phyloP scores from a whole-genome alignment of 768 basidiomycete species.

The Boletus tylopilopsis region DNA sequence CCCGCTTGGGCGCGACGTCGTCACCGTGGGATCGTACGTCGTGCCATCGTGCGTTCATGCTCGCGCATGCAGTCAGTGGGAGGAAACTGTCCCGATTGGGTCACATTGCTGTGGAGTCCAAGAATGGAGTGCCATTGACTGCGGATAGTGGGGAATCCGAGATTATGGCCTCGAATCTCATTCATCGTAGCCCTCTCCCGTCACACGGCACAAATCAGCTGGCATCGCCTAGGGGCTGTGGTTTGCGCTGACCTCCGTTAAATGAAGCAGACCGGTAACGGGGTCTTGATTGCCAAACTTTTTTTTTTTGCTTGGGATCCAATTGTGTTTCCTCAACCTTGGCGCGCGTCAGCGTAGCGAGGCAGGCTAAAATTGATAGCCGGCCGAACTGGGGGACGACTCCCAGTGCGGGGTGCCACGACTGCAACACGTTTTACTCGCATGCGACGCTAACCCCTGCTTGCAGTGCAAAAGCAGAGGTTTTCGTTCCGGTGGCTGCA shows the following conservation, averaged over 20 bases:
- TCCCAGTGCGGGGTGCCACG: slow-evolving; percentile 14
- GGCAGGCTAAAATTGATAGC: slow-evolving; percentile 6
- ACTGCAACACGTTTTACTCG: slow-evolving; percentile 6
- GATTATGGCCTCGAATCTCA: slow-evolving; percentile 14
- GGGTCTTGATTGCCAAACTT: no score
- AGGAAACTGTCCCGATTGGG: slow-evolving; percentile 2
- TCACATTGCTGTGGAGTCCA: slow-evolving; percentile 10
- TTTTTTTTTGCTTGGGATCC: neutral
- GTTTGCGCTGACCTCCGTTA: neutral
- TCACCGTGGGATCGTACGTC: slow-evolving; percentile 23
- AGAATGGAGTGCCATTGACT: slow-evolving; percentile 5
- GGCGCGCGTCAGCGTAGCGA: slow-evolving; percentile 1
- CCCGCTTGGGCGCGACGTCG: neutral
- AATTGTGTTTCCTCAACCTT: neutral
- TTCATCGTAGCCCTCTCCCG: no score
- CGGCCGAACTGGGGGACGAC: slow-evolving; percentile 14
- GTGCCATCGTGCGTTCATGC: neutral
- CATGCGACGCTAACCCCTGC: slow-evolving; percentile 14
- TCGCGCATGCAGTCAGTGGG: neutral
- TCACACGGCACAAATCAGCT: no score
- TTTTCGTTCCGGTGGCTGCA: slow-evolving; percentile 82
- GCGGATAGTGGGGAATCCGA: slow-evolving; percentile 10
- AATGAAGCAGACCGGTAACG: no score
- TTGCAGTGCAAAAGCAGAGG: slow-evolving; percentile 70
- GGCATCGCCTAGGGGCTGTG: slow-evolving; percentile 10